phyloP scores from a whole-genome alignment of 1,284 basidiomycete species.

The Trichosporon ovoides region DNA sequence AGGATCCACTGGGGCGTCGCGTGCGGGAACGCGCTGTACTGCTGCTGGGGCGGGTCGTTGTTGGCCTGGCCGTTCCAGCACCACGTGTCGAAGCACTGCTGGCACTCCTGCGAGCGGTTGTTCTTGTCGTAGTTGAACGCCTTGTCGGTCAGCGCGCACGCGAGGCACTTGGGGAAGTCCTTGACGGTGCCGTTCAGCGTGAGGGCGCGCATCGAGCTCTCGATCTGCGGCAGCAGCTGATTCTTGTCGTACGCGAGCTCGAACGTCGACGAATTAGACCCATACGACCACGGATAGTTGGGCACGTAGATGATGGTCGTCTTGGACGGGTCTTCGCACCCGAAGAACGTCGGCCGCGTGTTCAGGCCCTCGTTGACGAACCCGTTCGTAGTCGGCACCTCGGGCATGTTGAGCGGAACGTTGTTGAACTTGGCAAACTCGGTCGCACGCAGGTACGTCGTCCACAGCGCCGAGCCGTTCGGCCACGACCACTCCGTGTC shows the following conservation, averaged over 20 bases:
- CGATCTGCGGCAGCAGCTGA: conserved; percentile 35
- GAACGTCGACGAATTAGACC: conserved; percentile 47
- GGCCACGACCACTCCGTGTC: conserved; percentile 53
- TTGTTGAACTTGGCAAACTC: conserved; percentile 28
- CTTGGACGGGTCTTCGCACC: conserved; percentile 46
- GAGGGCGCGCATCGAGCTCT: conserved; percentile 36
- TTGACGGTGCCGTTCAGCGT: conserved; percentile 43
- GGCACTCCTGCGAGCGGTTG: conserved; percentile 40
- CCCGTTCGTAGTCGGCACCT: conserved; percentile 50
- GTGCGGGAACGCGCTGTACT: conserved; percentile 24
- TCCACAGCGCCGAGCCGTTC: conserved; percentile 51
- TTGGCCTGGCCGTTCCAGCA: conserved; percentile 45
- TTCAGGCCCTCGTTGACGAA: conserved; percentile 55
- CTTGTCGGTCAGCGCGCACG: conserved; percentile 50
- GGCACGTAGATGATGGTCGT: conserved; percentile 51
- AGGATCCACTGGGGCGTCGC: conserved; percentile 30
- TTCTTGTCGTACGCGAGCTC: conserved; percentile 48
- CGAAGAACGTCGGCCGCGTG: conserved; percentile 51
- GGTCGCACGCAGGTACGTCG: conserved; percentile 35
- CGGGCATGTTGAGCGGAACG: conserved; percentile 45
- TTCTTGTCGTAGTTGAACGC: conserved; percentile 34
- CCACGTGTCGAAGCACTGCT: conserved; percentile 45
- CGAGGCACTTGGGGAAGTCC: conserved; percentile 47
- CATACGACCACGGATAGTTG: conserved; percentile 50
- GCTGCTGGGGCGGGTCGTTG: conserved; percentile 17